Base-by-base conservation (phyloP, 2,329 filamentous ascomycete genomes). In the Sporothrix phasma region DNA sequence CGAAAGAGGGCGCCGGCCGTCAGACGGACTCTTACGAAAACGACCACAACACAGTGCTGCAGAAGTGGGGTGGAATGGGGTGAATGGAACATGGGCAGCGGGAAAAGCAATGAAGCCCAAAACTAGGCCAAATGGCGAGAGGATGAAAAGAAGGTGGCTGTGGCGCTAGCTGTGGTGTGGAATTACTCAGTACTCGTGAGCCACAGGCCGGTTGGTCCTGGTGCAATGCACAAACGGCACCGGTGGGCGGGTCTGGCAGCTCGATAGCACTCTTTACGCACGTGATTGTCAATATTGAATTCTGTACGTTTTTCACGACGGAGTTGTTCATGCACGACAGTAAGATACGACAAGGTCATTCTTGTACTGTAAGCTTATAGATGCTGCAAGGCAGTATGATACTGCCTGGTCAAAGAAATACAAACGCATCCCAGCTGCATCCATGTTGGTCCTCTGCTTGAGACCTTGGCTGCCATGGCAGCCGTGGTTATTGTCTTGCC, bases 21-120 rank as follows among this genome's bases (percentile, higher is more conserved):
- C 29, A 56, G 51, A 54, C 51, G 51, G 22, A 24, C 26, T 39
- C 45, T 43, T 24, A 29, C 26, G n/a, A n/a, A n/a, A n/a, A n/a
- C n/a, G n/a, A n/a, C n/a, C n/a, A 43, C 34, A 10, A 59, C 54
- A 24, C 34, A 46, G 56, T 60, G 24, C 54, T 46, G 24, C 24
- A 22, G 43, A 61, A 61, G 59, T 61, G 45, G 58, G 58, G 58
- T 49, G n/a, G 26, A 31, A 31, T 31, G 45, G 56, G 54, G 10
- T 15, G 45, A 22, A 31, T 3, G n/a, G 37, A 37, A 1, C n/a
- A n/a, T n/a, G n/a, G 15, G 34, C 34, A 37, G 43, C 58, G 34
- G 58, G 41, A 47, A 47, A 37, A 46, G 54, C 37, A 45, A 19
- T 15, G 53, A 39, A 56, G 53, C 22, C 54, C 22, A 59, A 37